These are phyloP conservation scores for Graphilbum fragrans DNA, from an alignment of 2,329 filamentous ascomycete species.

Conservation along the genomic window DNA sequence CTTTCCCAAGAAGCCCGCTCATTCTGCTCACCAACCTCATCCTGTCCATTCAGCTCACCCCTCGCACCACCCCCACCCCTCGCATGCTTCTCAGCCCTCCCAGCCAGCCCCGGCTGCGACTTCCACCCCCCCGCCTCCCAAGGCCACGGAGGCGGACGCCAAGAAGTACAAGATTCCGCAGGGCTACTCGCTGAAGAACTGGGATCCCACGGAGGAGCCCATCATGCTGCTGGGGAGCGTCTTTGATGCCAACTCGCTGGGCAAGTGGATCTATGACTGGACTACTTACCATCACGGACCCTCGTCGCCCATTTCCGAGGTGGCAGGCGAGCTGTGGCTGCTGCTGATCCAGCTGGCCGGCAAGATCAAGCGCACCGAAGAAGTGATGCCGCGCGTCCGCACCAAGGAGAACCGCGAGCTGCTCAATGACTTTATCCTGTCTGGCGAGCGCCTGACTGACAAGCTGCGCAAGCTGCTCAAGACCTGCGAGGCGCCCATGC, in stretches of 20 bases:
- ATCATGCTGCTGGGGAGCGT: slow-evolving; percentile 92
- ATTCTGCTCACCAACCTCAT: too few relatives aligned
- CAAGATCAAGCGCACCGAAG: slow-evolving; percentile 85
- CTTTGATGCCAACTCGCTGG: slow-evolving; percentile 92
- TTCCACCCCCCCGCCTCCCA: slow-evolving; percentile 21
- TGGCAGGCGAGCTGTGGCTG: slow-evolving; percentile 91
- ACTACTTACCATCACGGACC: slow-evolving; percentile 83
- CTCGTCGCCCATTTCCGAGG: slow-evolving; percentile 71
- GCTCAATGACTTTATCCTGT: slow-evolving; percentile 81
- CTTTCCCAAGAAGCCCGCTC: slow-evolving; percentile 12
- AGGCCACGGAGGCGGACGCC: slow-evolving; percentile 48
- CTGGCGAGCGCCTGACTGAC: slow-evolving; percentile 74
- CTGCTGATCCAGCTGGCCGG: slow-evolving; percentile 86
- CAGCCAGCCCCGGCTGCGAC: background rate
- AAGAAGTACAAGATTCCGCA: slow-evolving; percentile 63
- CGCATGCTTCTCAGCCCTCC: slow-evolving; percentile 2
- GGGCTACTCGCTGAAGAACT: slow-evolving; percentile 94
- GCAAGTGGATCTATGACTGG: slow-evolving; percentile 99
- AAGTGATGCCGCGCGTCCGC: slow-evolving; percentile 61
- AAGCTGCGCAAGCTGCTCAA: slow-evolving; percentile 81
- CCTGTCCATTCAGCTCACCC: too few relatives aligned
- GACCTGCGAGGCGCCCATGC: slow-evolving; percentile 88
- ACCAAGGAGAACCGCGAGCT: slow-evolving; percentile 63
- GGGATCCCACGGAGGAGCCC: slow-evolving; percentile 88
- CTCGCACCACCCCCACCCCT: slow-evolving; percentile 10